These are phyloP conservation scores for Termitomyces sp. DNA, from an alignment of 768 basidiomycete species.

Conservation along the genomic window DNA sequence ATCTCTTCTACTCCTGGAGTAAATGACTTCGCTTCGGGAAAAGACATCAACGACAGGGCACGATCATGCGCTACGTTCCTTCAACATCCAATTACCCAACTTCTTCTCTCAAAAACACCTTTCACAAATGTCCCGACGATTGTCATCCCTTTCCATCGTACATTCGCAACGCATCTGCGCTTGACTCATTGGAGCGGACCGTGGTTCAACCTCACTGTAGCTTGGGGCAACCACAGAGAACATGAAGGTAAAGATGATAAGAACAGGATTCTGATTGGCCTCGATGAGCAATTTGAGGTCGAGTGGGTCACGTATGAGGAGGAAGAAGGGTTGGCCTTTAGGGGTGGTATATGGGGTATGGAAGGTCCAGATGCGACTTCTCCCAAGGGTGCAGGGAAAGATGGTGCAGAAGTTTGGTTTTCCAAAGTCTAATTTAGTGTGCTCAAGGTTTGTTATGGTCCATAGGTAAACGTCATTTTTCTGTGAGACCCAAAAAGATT, in stretches of 20 bases:
- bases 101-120: conserved; percentile 19
- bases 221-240: conserved; percentile 28
- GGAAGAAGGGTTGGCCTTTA: conserved; percentile 28
- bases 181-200: conserved; percentile 31
- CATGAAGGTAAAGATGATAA: conserved; percentile 15
- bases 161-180: conserved; percentile 30
- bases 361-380: conserved; percentile 24
- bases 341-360: conserved; percentile 35
- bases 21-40: no score
- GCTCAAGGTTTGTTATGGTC: background rate
- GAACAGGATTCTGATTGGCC: conserved; percentile 24
- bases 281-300: conserved; percentile 29
- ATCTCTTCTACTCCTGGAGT: background rate
- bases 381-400: conserved; percentile 24
- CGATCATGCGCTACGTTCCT: conserved; percentile 18
- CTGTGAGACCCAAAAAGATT: background rate
- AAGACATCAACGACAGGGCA: background rate
- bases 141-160: conserved; percentile 27
- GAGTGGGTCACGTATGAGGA: conserved; percentile 27
- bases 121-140: conserved; percentile 24
- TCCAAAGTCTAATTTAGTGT: background rate
- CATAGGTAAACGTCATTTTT: background rate
- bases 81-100: conserved; percentile 19
- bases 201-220: conserved; percentile 30
- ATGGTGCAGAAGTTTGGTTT: conserved; percentile 37